A percentile compares a stretch with the other conserved stretches of the same genome.
phyloP scores from a whole-genome alignment of 805 yeast genomes.

The Ogataea glucozyma region DNA sequence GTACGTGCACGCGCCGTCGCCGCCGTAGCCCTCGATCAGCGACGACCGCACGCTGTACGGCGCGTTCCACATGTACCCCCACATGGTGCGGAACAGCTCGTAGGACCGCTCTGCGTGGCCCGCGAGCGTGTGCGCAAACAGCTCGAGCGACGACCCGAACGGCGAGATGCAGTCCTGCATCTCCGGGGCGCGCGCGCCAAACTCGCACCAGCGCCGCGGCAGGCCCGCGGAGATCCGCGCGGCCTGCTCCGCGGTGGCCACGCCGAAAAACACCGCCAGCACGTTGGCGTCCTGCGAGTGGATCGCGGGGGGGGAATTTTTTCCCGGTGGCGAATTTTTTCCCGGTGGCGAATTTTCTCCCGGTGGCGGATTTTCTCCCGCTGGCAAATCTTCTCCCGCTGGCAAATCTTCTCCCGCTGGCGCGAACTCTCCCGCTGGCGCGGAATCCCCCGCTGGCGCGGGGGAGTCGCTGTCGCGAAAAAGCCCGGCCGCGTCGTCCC shows the following conservation, averaged over 20 bases:
- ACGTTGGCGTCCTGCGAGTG: constrained; percentile 8
- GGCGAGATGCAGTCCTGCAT: constrained; percentile 5
- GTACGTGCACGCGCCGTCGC: constrained; percentile 5
- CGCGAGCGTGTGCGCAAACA: constrained; percentile 1
- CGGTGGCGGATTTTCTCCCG: no score
- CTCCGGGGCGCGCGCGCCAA: constrained; percentile 2
- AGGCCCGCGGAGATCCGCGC: not conserved
- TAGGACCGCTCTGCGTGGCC: constrained; percentile 6
- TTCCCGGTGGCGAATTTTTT: no score
- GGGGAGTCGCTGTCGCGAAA: constrained; percentile 1
- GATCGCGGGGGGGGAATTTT: no score
- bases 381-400: no score
- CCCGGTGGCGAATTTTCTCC: no score
- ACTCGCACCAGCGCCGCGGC: constrained; percentile 1
- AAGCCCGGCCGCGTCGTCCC: constrained; percentile 4
- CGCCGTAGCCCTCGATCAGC: constrained; percentile 3
- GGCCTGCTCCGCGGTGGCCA: not conserved
- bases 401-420: no score
- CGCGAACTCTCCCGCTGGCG: no score
- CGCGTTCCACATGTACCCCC: constrained; percentile 7
- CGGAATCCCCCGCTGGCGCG: no score
- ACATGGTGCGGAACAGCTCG: constrained; percentile 7
- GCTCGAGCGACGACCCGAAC: constrained; percentile 5
- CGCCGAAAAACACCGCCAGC: constrained; percentile 1
- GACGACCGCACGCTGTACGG: constrained; percentile 6